Evolutionary conservation across 2,329 filamentous ascomycete genomes (phyloP).

Genomic region (Penicillium sp.): DNA sequence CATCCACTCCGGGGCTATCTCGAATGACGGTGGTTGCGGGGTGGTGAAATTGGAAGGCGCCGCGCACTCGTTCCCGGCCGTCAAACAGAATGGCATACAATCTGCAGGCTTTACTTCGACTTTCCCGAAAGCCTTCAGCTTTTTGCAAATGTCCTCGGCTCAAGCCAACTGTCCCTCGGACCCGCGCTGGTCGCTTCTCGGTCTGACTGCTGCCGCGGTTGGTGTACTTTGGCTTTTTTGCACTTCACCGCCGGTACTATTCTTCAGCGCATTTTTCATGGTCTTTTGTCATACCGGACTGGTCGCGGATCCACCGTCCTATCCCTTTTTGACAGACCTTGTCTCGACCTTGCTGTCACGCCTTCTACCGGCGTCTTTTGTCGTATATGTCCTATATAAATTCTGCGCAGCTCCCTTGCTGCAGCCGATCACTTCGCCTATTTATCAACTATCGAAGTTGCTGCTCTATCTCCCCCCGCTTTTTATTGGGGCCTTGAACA

Average conservation of each 20-base stretch:
- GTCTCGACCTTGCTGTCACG: conserved; percentile 73
- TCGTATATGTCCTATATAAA: conserved; percentile 79
- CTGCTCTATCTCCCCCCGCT: conserved; percentile 82
- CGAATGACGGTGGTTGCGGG: conserved; percentile 72
- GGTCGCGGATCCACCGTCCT: conserved; percentile 75
- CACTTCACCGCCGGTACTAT: conserved; percentile 71
- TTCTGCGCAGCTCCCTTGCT: conserved; percentile 72
- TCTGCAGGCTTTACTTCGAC: conserved; percentile 78
- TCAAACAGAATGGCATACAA: conserved; percentile 64
- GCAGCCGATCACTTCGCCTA: conserved; percentile 55
- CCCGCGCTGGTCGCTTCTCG: conserved; percentile 76
- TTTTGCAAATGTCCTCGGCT: conserved; percentile 54
- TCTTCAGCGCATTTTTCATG: conserved; percentile 73
- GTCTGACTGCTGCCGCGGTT: conserved; percentile 73
- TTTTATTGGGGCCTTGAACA: conserved; percentile 87
- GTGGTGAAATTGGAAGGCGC: conserved; percentile 69
- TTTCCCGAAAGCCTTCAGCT: conserved; percentile 82
- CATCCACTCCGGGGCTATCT: conserved; percentile 74
- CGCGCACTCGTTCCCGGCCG: conserved; percentile 56
- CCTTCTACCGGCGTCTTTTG: conserved; percentile 80
- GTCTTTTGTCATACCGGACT: conserved; percentile 87
- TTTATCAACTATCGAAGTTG: conserved; percentile 74
- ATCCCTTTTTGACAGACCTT: conserved; percentile 61
- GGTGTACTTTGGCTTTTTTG: conserved; percentile 74
- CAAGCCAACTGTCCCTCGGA: conserved; percentile 64